Conservation (phyloP, 129 eudicot species). For the Glebionis coronaria region DNA sequence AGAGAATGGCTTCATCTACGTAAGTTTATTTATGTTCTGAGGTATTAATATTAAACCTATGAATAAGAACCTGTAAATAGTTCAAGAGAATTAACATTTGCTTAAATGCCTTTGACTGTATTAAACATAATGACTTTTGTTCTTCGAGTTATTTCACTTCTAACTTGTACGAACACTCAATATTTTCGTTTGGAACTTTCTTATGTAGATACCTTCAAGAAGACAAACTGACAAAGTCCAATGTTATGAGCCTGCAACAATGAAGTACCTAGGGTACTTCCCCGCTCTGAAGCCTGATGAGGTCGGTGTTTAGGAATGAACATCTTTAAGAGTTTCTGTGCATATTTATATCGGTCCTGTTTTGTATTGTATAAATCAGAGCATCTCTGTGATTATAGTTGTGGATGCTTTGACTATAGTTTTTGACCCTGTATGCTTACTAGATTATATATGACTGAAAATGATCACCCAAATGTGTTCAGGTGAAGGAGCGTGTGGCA, state of each 20-base stretch:
- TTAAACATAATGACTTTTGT: conserved; percentile 3
- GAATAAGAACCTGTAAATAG: too few relatives aligned
- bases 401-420: conserved; percentile 4
- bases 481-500: conserved; percentile 92
- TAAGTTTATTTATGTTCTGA: conserved; percentile 36
- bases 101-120: background rate
- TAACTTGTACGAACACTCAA: background rate
- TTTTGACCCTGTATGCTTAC: conserved; percentile 20
- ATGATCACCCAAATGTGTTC: conserved; percentile 20
- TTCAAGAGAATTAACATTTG: background rate
- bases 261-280: conserved; percentile 88
- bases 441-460: conserved; percentile 10
- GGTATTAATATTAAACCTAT: too few relatives aligned
- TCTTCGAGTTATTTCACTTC: conserved; percentile 8
- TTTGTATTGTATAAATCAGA: conserved; percentile 12
- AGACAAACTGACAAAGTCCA: conserved; percentile 94
- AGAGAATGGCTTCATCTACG: conserved; percentile 95
- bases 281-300: conserved; percentile 86
- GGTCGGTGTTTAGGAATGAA: conserved; percentile 42
- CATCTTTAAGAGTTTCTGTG: background rate
- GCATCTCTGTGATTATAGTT: conserved; percentile 6
- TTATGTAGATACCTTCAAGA: conserved; percentile 78
- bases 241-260: conserved; percentile 99
- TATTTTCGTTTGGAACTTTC: conserved; percentile 9
- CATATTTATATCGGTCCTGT: conserved; percentile 5